Evolutionary conservation across 108 stramenopile species (phyloP), one percentile per base, ranked within the genome.

Genomic region (Cylindrotheca closterium): DNA sequence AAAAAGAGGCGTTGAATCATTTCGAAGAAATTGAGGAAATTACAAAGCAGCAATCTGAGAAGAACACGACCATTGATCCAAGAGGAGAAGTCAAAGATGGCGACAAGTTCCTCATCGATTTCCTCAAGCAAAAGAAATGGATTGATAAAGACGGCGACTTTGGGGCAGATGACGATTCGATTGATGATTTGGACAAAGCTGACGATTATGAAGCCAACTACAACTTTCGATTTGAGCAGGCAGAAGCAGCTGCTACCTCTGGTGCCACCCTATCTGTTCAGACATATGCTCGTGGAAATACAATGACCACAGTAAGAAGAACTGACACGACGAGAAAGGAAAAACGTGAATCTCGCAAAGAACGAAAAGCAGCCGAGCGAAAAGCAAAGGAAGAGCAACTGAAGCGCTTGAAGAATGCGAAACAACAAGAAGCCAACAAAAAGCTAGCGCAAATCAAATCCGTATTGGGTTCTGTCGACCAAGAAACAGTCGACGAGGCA

Each of bases 171-270:
- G 87, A 85, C 50, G 96, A 97, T 32, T 86, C 86, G 49, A 77
- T 91, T 30, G 85, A 93, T 49, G 92, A 87, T 48, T 57, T 98
- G 30, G 97, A 99, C 25, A 67, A 71, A n/a, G 88, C 85, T 49
- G 99, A 99, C 63, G 94, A 82, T 21, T 99, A 95, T 77, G 99
- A 99, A 84, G 83, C 89, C 58, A 89, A 96, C 66, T 99, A 97
- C 87, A 99, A 99, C 66, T 99, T 99, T 68, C 91, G 99, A 22
- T 98, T 98, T 73, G 99, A 99, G 78, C 94, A 99, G 80, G 93
- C 89, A 21, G 60, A 70, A 7, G 74, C 84, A 12, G 58, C 62
- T 30, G 67, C 58, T 21, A 18, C 47, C 8, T 86, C 85, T 33
- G 89, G 89, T 21, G 88, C 87, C 15, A 56, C 68, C 5, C 71